Evolutionary conservation across 768 basidiomycete genomes (phyloP).

Genomic region (Paxillus ammoniavirescens): DNA sequence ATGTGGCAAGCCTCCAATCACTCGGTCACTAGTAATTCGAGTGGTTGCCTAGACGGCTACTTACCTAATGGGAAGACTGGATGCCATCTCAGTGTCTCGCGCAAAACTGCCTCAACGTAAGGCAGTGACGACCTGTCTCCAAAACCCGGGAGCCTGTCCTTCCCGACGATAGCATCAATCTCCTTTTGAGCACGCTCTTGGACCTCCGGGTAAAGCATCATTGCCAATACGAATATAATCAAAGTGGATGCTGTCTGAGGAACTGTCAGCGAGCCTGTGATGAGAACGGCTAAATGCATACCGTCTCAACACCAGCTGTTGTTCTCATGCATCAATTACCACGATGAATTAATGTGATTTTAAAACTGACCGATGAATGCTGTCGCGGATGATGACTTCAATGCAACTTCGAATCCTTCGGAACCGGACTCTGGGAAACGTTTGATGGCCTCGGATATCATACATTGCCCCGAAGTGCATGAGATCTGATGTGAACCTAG

Average conservation of each 20-base stretch:
- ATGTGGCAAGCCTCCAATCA: constrained; percentile 26
- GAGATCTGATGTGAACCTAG: constrained; percentile 10
- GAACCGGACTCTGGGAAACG: constrained; percentile 14
- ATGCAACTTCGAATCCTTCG: constrained; percentile 24
- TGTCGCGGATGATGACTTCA: constrained; percentile 32
- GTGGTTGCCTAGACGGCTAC: neutral
- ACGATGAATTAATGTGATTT: neutral
- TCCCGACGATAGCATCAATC: constrained; percentile 32
- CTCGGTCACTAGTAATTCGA: neutral
- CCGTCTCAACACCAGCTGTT: constrained; percentile 31
- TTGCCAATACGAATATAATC: constrained; percentile 30
- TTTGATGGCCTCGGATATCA: constrained; percentile 30
- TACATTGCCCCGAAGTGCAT: constrained; percentile 23
- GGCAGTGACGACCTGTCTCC: constrained; percentile 28
- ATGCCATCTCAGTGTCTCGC: constrained; percentile 35
- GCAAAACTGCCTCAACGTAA: constrained; percentile 33
- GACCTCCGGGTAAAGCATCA: constrained; percentile 33
- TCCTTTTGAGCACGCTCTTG: constrained; percentile 35
- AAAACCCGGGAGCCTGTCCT: constrained; percentile 24
- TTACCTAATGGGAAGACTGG: constrained; percentile 32
- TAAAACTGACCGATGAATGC: constrained; percentile 29
- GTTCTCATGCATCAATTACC: constrained; percentile 4
- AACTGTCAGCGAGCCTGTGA: constrained; percentile 1
- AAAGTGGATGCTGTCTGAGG: constrained; percentile 33
- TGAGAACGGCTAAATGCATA: constrained; percentile 6